Evolutionary conservation across 1,139 yeast species (phyloP), one percentile per base, ranked within the genome.

Genomic region (Sugiyamaella xylanicola): DNA sequence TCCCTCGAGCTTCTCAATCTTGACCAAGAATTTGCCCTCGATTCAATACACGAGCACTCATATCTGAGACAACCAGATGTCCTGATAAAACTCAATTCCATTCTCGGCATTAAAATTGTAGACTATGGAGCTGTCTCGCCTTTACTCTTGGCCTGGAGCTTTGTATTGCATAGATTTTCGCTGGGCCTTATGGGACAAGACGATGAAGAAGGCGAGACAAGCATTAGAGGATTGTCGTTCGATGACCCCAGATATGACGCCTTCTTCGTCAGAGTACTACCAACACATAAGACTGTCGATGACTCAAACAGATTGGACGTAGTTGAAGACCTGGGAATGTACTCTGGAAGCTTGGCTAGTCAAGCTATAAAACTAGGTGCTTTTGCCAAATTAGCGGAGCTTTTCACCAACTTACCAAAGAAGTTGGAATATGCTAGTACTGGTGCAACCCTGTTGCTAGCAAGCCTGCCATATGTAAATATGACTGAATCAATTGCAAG

Each of bases 141-240:
- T 3, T 72, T 85, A 1, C 69, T 81, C 50, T 86, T 87, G 63
- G 80, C 84, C 32, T 90, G 96, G 96, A 81, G 89, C 11, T 80
- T 87, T 19, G 72, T 85, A 86, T 7, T 50, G 43, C 83, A 83
- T 61, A 74, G 85, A 53, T 83, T 85, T 59, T 75, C 79, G 3
- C 73, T 78, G 43, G 69, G 81, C 27, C 67, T 81, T 13, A 79
- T 79, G 54, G 84, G 80, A 53, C 60, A 64, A 35, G 71, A 74
- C 1, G 56, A 59, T 53, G 32, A 25, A 7, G 41, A 16, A 8
- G 32, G 29, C 3, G 36, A 8, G 4, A 22, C 9, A 9, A 13
- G 17, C 22, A 46, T 8, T 4, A 32, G 20, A 15, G 50, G 50
- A 36, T 19, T 40, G 27, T 15, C 32, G 8, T n/a, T 19, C 20